Base-by-base conservation (phyloP, 306 rosid species). In the Cucumis cinereus region DNA sequence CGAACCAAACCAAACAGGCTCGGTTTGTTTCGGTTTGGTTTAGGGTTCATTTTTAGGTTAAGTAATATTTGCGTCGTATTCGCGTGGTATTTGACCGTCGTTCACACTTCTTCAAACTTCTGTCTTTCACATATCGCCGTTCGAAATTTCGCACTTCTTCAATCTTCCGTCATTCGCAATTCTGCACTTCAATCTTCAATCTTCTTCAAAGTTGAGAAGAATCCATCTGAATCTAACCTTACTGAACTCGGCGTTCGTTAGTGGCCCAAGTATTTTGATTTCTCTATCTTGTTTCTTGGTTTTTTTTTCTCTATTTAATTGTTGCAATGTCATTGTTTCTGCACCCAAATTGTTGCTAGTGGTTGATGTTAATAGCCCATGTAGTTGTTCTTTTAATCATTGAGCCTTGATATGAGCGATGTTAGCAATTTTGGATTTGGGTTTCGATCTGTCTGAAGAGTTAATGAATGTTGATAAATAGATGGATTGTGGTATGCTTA, bases 121-220 rank as follows among this genome's bases (percentile, higher is more conserved):
- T n/a, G n/a, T n/a, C n/a, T n/a, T n/a, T n/a, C n/a, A n/a, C n/a
- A n/a, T n/a, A n/a, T n/a, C n/a, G n/a, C n/a, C n/a, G n/a, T n/a
- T n/a, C n/a, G n/a, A n/a, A n/a, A n/a, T n/a, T n/a, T n/a, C n/a
- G n/a, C n/a, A n/a, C n/a, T n/a, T n/a, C n/a, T n/a, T n/a, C n/a
- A n/a, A n/a, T n/a, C n/a, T n/a, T n/a, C n/a, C n/a, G n/a, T n/a
- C n/a, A n/a, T n/a, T n/a, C n/a, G n/a, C n/a, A n/a, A n/a, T n/a
- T n/a, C n/a, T n/a, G n/a, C n/a, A n/a, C n/a, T n/a, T n/a, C n/a
- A n/a, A n/a, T n/a, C n/a, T n/a, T n/a, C n/a, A n/a, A n/a, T n/a
- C n/a, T n/a, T n/a, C n/a, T n/a, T 94, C 91, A 91, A 89, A 83
- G 82, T 91, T 63, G 91, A 94, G 80, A 88, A 71, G 74, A 88